Evolutionary conservation across 2,329 filamentous ascomycete genomes (phyloP), one percentile per base, ranked within the genome.

Genomic region (Clonostachys rhizophaga): DNA sequence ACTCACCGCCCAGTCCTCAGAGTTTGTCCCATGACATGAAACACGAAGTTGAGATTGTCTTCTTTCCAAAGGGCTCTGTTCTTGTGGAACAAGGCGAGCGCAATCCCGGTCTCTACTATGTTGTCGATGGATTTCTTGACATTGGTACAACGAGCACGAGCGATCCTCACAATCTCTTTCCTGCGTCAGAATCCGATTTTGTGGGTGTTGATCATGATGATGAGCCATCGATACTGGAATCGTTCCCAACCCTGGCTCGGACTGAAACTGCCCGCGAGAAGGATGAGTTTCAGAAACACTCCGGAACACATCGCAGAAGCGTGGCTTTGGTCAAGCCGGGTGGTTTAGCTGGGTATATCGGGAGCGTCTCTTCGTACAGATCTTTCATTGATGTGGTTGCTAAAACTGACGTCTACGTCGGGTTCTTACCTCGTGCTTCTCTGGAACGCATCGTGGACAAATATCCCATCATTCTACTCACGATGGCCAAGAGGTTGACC

Each of bases 371-470:
- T 3, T 96, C 91, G 0, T 96, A 96, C 62, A 78, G 94, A 24
- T 99, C 94, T 0, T 96, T 97, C 61, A 94, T 96, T 17, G 92
- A 97, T 60, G 91, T 99, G 2, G 87, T 92, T 36, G 95, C 94
- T 4, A 97, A 97, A 69, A 99, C 95, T 0, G 94, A 99, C 66
- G 94, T 97, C 3, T 97, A 96, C 58, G 94, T 99, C 13, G 94
- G 94, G 1, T 99, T 99, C 54, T 71, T 99, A 12, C 94, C 94
- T 1, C 80, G 91, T 33, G 79, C 83, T 1, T 88, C 91, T 0
- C 76, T 99, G 30, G 94, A 99, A 61, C 81, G 91, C 53, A 94
- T 99, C 42, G 90, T 95, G 2, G 94, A 99, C 54, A 85, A 83
- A 54, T 94, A 96, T 60, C 94, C 94, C 0, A 89, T 96, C 39